Evolutionary conservation across 2,329 filamentous ascomycete species (phyloP).

Genomic region (Dothideomycetes sp.): DNA sequence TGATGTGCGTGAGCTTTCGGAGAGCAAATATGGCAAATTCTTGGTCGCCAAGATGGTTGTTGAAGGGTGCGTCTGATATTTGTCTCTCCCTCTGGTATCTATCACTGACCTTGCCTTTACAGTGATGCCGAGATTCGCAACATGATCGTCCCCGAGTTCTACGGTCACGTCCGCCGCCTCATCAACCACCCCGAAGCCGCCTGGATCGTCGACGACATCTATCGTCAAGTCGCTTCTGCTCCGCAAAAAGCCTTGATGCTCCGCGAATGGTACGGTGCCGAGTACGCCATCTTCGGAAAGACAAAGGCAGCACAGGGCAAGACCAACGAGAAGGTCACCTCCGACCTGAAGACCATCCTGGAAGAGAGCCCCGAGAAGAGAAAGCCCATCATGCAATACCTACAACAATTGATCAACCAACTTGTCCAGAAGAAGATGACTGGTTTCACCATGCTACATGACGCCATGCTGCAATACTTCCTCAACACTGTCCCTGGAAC

Average conservation of each 20-base stretch:
- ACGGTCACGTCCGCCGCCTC: conserved; percentile 80
- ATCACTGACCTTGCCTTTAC: conserved; percentile 1
- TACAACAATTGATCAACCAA: conserved; percentile 80
- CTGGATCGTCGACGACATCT: conserved; percentile 97
- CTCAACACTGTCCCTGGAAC: conserved; percentile 66
- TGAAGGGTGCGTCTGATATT: conserved; percentile 46
- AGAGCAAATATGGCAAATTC: conserved; percentile 97
- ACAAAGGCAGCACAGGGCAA: conserved; percentile 29
- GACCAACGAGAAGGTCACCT: conserved; percentile 37
- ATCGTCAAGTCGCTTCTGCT: conserved; percentile 75
- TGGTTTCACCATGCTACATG: conserved; percentile 94
- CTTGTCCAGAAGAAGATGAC: conserved; percentile 94
- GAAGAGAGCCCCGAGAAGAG: conserved; percentile 74
- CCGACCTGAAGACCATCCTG: conserved; percentile 68
- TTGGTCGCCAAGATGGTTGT: conserved; percentile 90
- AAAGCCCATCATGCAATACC: conserved; percentile 72
- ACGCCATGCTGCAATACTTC: conserved; percentile 97
- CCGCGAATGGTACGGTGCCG: conserved; percentile 91
- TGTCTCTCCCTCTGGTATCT: neutral
- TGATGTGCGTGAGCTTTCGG: conserved; percentile 72
- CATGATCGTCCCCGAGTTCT: conserved; percentile 87
- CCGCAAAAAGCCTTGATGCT: conserved; percentile 78
- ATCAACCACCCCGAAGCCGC: conserved; percentile 95
- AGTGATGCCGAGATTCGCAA: conserved; percentile 77
- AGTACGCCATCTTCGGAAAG: conserved; percentile 76